Conservation (phyloP, 2,329 filamentous ascomycete species). For the Fusarium sp. region DNA sequence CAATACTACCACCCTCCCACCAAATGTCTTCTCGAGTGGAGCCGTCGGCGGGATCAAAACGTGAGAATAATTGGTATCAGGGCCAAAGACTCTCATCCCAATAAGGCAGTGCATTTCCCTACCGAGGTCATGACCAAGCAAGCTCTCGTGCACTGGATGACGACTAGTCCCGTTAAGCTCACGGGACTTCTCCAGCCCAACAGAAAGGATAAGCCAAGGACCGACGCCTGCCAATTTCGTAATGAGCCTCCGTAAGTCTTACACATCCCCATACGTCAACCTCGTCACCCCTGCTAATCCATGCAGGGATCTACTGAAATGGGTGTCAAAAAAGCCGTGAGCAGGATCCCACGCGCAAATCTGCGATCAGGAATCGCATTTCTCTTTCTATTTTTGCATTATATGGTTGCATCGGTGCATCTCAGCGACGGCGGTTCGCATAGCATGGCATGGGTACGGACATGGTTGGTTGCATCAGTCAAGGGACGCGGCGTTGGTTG, state of each 20-base stretch:
- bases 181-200: slow-evolving; percentile 44
- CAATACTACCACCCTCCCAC: slow-evolving; percentile 54
- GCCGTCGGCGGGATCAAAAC: slow-evolving; percentile 33
- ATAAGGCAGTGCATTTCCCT: slow-evolving; percentile 30
- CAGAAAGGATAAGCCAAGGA: slow-evolving; percentile 41
- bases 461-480: slow-evolving; percentile 41
- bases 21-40: slow-evolving; percentile 52
- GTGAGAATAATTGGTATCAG: slow-evolving; percentile 42
- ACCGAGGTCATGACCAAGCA: slow-evolving; percentile 29
- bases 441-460: slow-evolving; percentile 36
- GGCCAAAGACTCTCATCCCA: slow-evolving; percentile 31
- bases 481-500: slow-evolving; percentile 38
- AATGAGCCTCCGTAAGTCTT: slow-evolving; percentile 46
- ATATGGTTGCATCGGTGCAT: slow-evolving; percentile 42
- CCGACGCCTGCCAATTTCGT: slow-evolving; percentile 45
- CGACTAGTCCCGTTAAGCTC: slow-evolving; percentile 37
- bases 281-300: slow-evolving; percentile 42
- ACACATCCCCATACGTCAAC: slow-evolving; percentile 24
- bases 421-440: slow-evolving; percentile 35
- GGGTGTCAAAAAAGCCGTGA: slow-evolving; percentile 28
- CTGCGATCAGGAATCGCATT: slow-evolving; percentile 21
- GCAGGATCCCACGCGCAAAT: slow-evolving; percentile 21
- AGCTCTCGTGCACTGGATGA: slow-evolving; percentile 36
- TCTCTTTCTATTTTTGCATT: slow-evolving; percentile 36
- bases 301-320: slow-evolving; percentile 42